phyloP scores from a whole-genome alignment of 2,329 filamentous ascomycete species.

The Xylariales sp. region DNA sequence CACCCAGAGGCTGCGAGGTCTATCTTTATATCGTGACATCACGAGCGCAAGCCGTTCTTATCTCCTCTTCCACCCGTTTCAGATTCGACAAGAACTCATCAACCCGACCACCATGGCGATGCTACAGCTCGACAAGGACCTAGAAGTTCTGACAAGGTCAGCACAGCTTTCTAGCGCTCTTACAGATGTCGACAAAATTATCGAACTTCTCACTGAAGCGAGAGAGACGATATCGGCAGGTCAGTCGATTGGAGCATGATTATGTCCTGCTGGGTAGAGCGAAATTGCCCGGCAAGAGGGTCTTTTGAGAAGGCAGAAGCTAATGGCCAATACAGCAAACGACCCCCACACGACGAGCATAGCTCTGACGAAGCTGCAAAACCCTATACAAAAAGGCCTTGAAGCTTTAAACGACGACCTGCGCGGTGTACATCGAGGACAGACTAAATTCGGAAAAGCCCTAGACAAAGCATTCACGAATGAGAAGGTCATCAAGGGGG shows the following conservation, averaged over 20 bases:
- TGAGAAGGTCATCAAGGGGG: conserved; percentile 62
- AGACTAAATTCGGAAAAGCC: conserved; percentile 80
- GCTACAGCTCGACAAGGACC: conserved; percentile 63
- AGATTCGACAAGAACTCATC: no score
- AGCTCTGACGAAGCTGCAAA: conserved; percentile 79
- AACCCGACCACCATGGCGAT: no score
- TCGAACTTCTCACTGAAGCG: conserved; percentile 70
- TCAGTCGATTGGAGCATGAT: conserved; percentile 36
- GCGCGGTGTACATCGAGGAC: conserved; percentile 76
- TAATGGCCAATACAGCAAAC: no score
- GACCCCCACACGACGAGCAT: conserved; percentile 69
- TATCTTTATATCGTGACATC: no score
- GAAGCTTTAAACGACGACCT: conserved; percentile 77
- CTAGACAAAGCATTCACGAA: conserved; percentile 77
- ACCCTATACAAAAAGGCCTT: conserved; percentile 75
- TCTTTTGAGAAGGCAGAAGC: no score
- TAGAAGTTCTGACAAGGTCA: conserved; percentile 65
- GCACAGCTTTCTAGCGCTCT: conserved; percentile 68
- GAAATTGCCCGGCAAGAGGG: no score
- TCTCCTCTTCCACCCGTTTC: no score
- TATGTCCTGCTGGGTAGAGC: no score
- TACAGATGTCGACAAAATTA: conserved; percentile 76
- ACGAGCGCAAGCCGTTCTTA: no score
- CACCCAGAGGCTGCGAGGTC: no score
- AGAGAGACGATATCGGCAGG: conserved; percentile 69